Percentiles rank a stretch among this genome's conserved stretches.
Conservation (phyloP, 176 grass and related monocot genomes). For the Carex myosuroides region DNA sequence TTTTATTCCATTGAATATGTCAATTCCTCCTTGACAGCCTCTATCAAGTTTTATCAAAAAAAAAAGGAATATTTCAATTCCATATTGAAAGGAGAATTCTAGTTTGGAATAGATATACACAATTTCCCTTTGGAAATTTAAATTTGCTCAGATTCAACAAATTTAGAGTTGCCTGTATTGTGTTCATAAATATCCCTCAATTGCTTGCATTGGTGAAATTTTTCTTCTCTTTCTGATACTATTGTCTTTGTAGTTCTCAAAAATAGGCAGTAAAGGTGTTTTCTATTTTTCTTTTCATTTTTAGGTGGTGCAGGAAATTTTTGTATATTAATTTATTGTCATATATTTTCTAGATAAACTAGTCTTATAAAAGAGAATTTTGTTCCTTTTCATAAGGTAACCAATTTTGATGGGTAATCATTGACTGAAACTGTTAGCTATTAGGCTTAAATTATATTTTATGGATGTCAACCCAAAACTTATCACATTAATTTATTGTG, state of each 20-base stretch:
- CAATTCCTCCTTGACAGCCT: too few relatives aligned
- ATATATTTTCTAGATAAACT: neutral
- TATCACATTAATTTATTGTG: slow-evolving; percentile 21
- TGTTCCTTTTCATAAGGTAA: neutral
- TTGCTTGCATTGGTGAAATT: neutral
- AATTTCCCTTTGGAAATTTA: neutral
- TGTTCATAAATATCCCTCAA: neutral
- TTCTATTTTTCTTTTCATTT: too few relatives aligned
- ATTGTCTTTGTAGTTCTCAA: neutral
- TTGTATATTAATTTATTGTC: neutral
- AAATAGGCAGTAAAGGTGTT: neutral
- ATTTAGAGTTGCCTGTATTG: neutral
- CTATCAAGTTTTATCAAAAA: too few relatives aligned
- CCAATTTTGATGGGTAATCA: neutral
- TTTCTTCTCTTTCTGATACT: neutral
- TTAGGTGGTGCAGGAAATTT: neutral
- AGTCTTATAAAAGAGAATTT: neutral
- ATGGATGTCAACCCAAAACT: neutral
- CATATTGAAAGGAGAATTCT: neutral
- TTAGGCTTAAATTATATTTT: neutral
- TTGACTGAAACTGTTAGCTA: neutral
- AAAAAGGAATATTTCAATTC: neutral
- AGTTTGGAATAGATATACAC: neutral
- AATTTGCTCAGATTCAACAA: neutral
- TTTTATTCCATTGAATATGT: neutral